Conservation (phyloP, 2,329 filamentous ascomycete species). For the Beauveria pseudobassiana region DNA sequence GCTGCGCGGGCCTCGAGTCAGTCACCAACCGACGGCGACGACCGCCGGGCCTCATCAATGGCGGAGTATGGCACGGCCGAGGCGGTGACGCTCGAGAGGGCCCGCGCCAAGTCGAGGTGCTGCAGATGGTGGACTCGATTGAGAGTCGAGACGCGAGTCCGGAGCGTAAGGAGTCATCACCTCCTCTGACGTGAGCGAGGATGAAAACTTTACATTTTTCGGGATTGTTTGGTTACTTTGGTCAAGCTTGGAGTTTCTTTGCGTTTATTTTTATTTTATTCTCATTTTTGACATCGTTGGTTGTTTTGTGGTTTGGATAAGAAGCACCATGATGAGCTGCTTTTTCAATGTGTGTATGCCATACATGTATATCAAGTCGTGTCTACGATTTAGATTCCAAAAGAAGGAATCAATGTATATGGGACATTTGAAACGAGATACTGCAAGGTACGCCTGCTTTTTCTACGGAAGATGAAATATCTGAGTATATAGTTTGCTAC, state of each 20-base stretch:
- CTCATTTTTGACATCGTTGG: not conserved
- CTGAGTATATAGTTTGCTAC: slow-evolving; percentile 5
- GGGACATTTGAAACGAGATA: not conserved
- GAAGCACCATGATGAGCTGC: not conserved
- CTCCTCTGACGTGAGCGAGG: not conserved
- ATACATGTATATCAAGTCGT: not conserved
- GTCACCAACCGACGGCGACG: slow-evolving; percentile 22
- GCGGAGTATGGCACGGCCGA: slow-evolving; percentile 36
- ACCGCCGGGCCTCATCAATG: slow-evolving; percentile 23
- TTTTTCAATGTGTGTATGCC: not conserved
- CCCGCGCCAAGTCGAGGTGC: slow-evolving; percentile 35
- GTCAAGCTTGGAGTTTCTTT: not conserved
- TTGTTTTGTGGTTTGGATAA: not conserved
- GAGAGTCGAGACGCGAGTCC: slow-evolving; percentile 40
- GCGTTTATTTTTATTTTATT: not conserved
- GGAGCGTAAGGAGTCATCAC: slow-evolving; percentile 12
- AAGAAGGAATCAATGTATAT: not conserved
- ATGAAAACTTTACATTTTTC: not conserved
- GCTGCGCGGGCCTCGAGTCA: slow-evolving; percentile 9
- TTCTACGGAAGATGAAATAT: not conserved
- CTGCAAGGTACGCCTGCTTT: not conserved
- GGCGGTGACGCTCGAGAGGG: slow-evolving; percentile 35
- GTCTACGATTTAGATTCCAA: not conserved
- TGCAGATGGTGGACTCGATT: slow-evolving; percentile 49
- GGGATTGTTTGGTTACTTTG: not conserved